A percentile compares a stretch with the other conserved stretches of the same genome.
Evolutionary conservation across 345 rosid species (phyloP).

Genomic region (Gossypioides kirkii): DNA sequence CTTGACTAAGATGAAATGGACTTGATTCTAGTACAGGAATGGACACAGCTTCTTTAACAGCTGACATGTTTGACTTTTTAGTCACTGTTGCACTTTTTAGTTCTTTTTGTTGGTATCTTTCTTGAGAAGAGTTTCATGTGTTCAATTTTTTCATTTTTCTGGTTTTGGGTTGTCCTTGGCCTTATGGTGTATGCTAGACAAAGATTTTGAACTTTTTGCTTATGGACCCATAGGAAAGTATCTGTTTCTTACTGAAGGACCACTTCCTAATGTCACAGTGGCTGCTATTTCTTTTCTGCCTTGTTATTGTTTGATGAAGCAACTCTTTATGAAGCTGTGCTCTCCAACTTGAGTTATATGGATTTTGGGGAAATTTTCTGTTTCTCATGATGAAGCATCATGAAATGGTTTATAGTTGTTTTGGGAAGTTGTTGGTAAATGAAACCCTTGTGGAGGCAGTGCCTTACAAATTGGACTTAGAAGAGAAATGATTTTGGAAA

Average conservation of each 20-base stretch:
- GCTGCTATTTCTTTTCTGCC: background rate
- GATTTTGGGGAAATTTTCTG: background rate
- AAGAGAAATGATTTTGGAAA: background rate
- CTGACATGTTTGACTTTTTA: background rate
- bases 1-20: background rate
- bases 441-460: background rate
- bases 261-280: background rate
- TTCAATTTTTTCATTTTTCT: background rate
- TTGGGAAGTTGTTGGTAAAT: background rate
- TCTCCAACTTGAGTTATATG: background rate
- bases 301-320: slow-evolving; percentile 4
- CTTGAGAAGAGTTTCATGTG: background rate
- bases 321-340: background rate
- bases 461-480: background rate
- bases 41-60: background rate
- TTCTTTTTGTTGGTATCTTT: background rate
- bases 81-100: background rate
- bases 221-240: background rate
- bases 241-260: background rate
- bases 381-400: background rate
- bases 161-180: background rate
- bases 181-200: slow-evolving; percentile 1
- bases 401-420: background rate
- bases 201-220: slow-evolving; percentile 10
- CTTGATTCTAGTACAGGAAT: background rate